Evolutionary conservation across 73 alveolate species (phyloP), one percentile per base, ranked within the genome.

Genomic region (Paramecium biaurelia): DNA sequence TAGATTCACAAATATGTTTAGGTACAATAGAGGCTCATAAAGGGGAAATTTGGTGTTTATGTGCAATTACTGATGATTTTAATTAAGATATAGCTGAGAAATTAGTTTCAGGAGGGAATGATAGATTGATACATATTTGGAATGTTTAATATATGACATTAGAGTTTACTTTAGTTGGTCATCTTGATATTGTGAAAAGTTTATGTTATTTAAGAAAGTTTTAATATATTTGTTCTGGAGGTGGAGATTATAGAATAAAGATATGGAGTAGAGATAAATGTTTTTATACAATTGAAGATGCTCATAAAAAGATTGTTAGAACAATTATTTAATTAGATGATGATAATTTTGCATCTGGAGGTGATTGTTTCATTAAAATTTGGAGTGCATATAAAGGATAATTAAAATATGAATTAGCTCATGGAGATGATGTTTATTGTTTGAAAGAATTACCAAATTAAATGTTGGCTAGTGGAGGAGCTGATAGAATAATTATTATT

Each of bases 61-160:
- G 67, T 35, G 63, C 68, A 74, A 74, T 74, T 5, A 30, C 18
- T 35, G 87, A 74, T 21, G 67, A 53, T 21, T 53, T 53, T 53
- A 53, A 53, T 53, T 53, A 74, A 38, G 87, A 74, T 14, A 18
- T 74, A 35, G 87, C 87, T 21, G 34, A 74, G 58, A 35, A 74
- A 20, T 30, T 74, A n/a, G 59, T 35, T 12, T 74, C 87, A 28
- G 87, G 87, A 74, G 87, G 87, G 6, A 32, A 74, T 74, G 87
- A 74, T 74, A 74, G 47, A 20, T 28, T 74, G 56, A 21, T 74
- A 9, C 87, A 74, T 74, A 43, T 74, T 4, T 74, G 87, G 87
- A 74, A 74, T 74, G 87, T 74, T 21, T 21, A 74, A 74, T 74
- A 74, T 38, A 74, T 74, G 87, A 74, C 87, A 14, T 74, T 74